Base-by-base conservation (phyloP, 805 yeast genomes). In the Zygoascus bituminiphila region DNA sequence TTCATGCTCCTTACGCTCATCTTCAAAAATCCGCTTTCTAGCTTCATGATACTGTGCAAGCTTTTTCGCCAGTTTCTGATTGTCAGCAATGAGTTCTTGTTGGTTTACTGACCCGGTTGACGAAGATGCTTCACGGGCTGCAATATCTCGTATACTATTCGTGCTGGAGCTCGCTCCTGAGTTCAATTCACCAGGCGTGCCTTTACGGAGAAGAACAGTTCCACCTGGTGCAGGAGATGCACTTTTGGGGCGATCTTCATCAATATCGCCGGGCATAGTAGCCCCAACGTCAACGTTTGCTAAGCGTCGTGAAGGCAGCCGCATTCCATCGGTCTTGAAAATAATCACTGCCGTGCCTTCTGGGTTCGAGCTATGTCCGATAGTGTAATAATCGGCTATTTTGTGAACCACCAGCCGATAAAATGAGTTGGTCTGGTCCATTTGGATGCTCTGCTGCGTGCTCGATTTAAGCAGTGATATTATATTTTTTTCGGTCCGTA, bases 371-470 rank as follows among this genome's bases (percentile, higher is more conserved):
- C 72, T 72, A 57, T 84, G 89, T 39, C 79, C 79, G 48, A 83
- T 61, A 21, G 71, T 67, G 57, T 82, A 81, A 60, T 81, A 82
- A 35, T 79, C 82, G 4, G 88, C 85, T 31, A 82, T 66, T 54
- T 82, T 84, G 62, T 84, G 89, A 0, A 83, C 73, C 47, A 84
- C 64, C 42, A 84, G 66, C 54, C 91, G 67, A 54, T 78, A 79
- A 61, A 80, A 84, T 2, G 88, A 80, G 61, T 84, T 84, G 73
- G 79, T 74, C 5, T 84, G 76, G 36, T 69, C 69, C 58, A 77
- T 59, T 53, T 70, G 65, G 70, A 67, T 57, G 62, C 59, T 71
- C 54, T 63, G 70, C 56, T 58, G 69, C 46, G 55, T 72, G 57
- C 55, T 67, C 44, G 70, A 65, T 6, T 67, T 56, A 33, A 77